These are phyloP conservation scores for Candolleomyces eurysporus DNA, from an alignment of 768 basidiomycete species.

Conservation along the genomic window DNA sequence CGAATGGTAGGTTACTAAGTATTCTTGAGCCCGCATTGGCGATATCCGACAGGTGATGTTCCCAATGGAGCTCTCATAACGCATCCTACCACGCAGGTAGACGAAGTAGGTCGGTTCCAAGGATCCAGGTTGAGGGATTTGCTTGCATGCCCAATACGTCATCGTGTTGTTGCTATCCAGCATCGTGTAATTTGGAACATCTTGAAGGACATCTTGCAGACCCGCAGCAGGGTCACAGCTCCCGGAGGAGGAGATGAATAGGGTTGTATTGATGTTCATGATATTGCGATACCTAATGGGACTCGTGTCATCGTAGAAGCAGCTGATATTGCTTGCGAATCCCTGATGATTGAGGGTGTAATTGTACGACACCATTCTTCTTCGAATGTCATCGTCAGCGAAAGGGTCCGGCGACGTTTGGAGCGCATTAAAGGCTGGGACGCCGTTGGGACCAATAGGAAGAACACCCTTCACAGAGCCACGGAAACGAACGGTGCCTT, in stretches of 20 bases:
- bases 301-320: not conserved
- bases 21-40: constrained; percentile 15
- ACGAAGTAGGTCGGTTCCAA: constrained; percentile 9
- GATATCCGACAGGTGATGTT: constrained; percentile 18
- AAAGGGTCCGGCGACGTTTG: too few relatives aligned
- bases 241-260: not conserved
- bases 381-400: too few relatives aligned
- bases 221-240: not conserved
- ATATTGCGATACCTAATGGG: not conserved
- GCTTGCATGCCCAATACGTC: constrained; percentile 17
- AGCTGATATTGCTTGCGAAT: not conserved
- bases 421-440: too few relatives aligned
- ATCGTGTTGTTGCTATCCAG: not conserved
- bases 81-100: constrained; percentile 10
- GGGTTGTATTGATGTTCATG: not conserved
- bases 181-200: not conserved
- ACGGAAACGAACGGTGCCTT: too few relatives aligned
- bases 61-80: constrained; percentile 11
- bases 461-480: too few relatives aligned
- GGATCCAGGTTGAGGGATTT: not conserved
- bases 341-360: not conserved
- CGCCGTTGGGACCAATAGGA: too few relatives aligned
- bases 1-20: constrained; percentile 16
- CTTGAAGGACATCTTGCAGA: not conserved
- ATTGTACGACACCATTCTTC: not conserved